phyloP scores from a whole-genome alignment of 129 eudicot species.

The Calendula officinalis region DNA sequence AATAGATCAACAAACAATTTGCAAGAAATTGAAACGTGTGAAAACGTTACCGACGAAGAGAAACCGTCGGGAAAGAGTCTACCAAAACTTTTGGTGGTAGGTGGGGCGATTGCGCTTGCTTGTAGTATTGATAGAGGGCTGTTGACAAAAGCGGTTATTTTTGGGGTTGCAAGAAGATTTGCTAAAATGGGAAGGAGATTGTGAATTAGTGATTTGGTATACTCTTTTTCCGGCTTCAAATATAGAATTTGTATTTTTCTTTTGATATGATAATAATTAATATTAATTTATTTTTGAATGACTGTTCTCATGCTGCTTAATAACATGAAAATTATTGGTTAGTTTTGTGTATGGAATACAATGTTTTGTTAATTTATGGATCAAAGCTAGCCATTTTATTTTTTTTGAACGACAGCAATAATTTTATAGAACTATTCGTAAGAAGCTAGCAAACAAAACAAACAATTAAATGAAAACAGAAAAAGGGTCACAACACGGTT shows the following conservation, averaged over 20 bases:
- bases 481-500: no score
- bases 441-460: no score
- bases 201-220: conserved; percentile 35
- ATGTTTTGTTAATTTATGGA: neutral
- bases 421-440: no score
- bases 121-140: conserved; percentile 83
- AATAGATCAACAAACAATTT: conserved; percentile 30
- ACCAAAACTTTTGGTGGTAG: conserved; percentile 58
- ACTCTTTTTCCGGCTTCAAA: conserved; percentile 9
- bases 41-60: conserved; percentile 29
- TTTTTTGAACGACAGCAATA: no score
- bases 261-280: conserved; percentile 15
- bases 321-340: conserved; percentile 18
- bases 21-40: conserved; percentile 34
- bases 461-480: no score
- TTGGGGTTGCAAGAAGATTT: conserved; percentile 86
- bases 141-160: conserved; percentile 81
- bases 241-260: conserved; percentile 24
- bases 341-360: neutral
- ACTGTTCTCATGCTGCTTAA: conserved; percentile 39
- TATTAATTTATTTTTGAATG: conserved; percentile 27
- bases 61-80: conserved; percentile 54
- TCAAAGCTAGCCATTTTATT: neutral
- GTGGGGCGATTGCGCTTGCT: conserved; percentile 88
- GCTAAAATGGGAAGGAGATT: conserved; percentile 65